Percentiles rank a stretch among this genome's conserved stretches.
phyloP scores from a whole-genome alignment of 2,329 filamentous ascomycete species.

The Microsporum canis region DNA sequence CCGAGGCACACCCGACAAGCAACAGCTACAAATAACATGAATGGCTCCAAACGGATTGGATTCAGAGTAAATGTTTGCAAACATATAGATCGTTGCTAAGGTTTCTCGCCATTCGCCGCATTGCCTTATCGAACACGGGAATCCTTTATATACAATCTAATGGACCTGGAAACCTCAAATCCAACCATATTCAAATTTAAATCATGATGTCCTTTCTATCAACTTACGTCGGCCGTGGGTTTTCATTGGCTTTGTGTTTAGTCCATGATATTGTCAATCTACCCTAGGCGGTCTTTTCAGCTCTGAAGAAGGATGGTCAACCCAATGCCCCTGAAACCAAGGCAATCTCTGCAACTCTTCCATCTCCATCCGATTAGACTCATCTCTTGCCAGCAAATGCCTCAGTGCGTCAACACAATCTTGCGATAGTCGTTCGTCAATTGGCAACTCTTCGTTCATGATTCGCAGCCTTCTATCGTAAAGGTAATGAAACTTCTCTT shows the following conservation, averaged over 20 bases:
- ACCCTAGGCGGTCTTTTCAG: slow-evolving; percentile 5
- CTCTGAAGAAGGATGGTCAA: slow-evolving; percentile 6
- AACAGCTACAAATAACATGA: too few relatives aligned
- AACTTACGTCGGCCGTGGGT: too few relatives aligned
- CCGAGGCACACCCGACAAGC: background rate
- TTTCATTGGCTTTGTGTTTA: background rate
- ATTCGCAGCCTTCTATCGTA: slow-evolving; percentile 17
- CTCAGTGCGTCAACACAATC: slow-evolving; percentile 24
- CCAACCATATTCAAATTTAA: too few relatives aligned
- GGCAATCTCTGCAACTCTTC: slow-evolving; percentile 18
- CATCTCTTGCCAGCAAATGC: slow-evolving; percentile 18
- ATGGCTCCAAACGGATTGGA: too few relatives aligned
- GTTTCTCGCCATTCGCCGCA: too few relatives aligned
- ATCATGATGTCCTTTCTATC: too few relatives aligned
- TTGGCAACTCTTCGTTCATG: slow-evolving; percentile 19
- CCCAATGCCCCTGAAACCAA: slow-evolving; percentile 21
- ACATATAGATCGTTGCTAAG: too few relatives aligned
- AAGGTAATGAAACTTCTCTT: slow-evolving; percentile 3
- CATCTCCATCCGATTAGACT: slow-evolving; percentile 17
- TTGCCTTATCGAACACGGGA: too few relatives aligned
- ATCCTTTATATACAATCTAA: too few relatives aligned
- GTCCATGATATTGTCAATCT: background rate
- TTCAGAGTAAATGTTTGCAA: too few relatives aligned
- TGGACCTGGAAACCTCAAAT: too few relatives aligned
- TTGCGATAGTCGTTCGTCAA: slow-evolving; percentile 22